Base-by-base conservation (phyloP, 169 alveolate genomes). In the Cryptosporidium ryanae region DNA sequence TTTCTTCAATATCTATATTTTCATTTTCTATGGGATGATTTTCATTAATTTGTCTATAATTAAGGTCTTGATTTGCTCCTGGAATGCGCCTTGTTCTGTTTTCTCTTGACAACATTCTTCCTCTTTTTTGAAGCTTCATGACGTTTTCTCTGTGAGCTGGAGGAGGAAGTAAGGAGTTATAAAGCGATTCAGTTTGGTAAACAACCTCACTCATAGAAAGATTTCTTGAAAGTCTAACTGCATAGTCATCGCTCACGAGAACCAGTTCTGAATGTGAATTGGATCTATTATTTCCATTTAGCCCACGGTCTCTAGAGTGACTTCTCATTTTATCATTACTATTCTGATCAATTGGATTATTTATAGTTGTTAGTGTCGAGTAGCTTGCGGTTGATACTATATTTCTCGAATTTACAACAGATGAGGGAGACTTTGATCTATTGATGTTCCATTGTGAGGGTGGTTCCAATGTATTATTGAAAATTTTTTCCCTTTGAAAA, bases 181-280 rank as follows among this genome's bases (percentile, higher is more conserved):
- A 63, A 23, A 76, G 59, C 8, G 87, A 76, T n/a, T 61, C 87
- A n/a, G 87, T 76, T 76, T 76, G 87, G 29, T 76, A 76, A 25
- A 76, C 87, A 32, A 76, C 87, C 18, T 76, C 87, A 43, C 87
- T 76, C 87, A 76, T 76, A n/a, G 87, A 61, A 34, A 76, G 68
- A n/a, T 55, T 55, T 55, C 87, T 55, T 17, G 87, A 76, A 7
- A 76, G 76, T 7, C 87, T 55, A n/a, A 76, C 71, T 29, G 87
- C 87, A 44, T 59, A 76, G 17, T 76, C 87, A 76, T 76, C 87
- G 6, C 71, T 61, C 8, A 76, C 38, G 2, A 76, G 18, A 1
- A 76, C 65, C 7, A 76, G 87, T n/a, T 76, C 76, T 2, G 87
- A 76, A 5, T 76, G 70, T 4, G 87, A 76, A 15, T 54, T 38